Base-by-base conservation (phyloP, 495 filamentous ascomycete species). In the Trichoderma virens region DNA sequence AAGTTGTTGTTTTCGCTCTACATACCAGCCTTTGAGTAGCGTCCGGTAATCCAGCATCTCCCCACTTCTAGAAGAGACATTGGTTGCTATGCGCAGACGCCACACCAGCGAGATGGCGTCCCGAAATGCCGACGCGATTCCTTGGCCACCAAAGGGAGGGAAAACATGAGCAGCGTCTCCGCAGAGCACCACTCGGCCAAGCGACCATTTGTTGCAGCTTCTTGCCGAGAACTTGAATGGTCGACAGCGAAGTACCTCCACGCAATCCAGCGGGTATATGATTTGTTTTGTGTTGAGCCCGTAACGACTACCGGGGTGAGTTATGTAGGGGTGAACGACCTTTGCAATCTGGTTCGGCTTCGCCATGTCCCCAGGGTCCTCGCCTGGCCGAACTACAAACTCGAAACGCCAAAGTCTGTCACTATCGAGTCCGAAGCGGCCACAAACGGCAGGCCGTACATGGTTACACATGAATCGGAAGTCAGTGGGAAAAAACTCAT, bases 391-490 rank as follows among this genome's bases (percentile, higher is more conserved):
- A 1, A 39, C 35, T 14, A 39, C 35, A 65, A 82, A 79, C 67
- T 84, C 81, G 64, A 82, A 80, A 43, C 80, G 68, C 81, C 79
- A 83, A 1, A 81, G 68, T 14, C 79, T 70, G 45, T 77, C 78
- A 11, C 66, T 65, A 2, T 69, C 59, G 0, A 71, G 76, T 0
- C 81, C 80, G 64, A 84, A 83, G 32, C 82, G 72, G 8, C 79
- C 80, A 61, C 78, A 77, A 0, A 81, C 79, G 14, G 79, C 67
- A 2, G 35, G 35, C 35, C 35, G 35, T 11, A 39, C 35, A 39
- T 39, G 35, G 81, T 74, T 54, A 76, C 74, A 1, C 71, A 66
- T 0, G 78, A 81, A 85, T 18, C 79, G 75, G 64, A 79, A 83
- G 0, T 76, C 73, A 1, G 11, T 62, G 0, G 80, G 82, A 68